phyloP scores from a whole-genome alignment of 306 rosid genomes.

The Cicer cuneatum region DNA sequence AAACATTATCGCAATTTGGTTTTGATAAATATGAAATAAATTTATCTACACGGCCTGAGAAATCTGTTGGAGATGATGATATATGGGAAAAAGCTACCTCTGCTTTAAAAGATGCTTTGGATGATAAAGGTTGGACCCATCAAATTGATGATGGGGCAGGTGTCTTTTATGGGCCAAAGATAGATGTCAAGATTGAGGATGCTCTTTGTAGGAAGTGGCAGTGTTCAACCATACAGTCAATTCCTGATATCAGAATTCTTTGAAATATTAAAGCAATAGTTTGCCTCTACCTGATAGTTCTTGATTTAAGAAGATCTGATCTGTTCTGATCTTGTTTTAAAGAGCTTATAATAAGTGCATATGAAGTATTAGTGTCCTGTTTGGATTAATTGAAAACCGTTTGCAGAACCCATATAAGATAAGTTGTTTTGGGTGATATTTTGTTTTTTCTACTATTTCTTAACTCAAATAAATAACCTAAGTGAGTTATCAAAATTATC shows the following conservation, averaged over 20 bases:
- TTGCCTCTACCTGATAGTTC: slow-evolving; percentile 5
- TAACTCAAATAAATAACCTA: neutral
- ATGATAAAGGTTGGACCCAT: slow-evolving; percentile 92
- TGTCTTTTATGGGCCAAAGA: slow-evolving; percentile 98
- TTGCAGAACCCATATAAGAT: neutral
- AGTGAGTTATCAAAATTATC: neutral
- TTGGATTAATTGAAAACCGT: neutral
- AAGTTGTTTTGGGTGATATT: neutral
- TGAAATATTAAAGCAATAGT: slow-evolving; percentile 18
- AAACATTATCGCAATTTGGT: slow-evolving; percentile 80
- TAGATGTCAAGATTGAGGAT: slow-evolving; percentile 97
- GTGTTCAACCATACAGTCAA: slow-evolving; percentile 96
- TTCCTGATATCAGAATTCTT: slow-evolving; percentile 39
- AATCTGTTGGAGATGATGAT: slow-evolving; percentile 83
- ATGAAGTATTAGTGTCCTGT: slow-evolving; percentile 5
- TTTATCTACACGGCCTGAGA: slow-evolving; percentile 94
- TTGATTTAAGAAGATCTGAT: neutral
- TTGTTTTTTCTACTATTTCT: neutral
- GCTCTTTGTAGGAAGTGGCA: slow-evolving; percentile 99
- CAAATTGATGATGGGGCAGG: slow-evolving; percentile 96
- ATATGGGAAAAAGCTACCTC: slow-evolving; percentile 90
- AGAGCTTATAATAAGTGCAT: slow-evolving; percentile 12
- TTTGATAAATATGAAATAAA: slow-evolving; percentile 89
- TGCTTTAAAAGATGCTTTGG: slow-evolving; percentile 89
- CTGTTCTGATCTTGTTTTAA: slow-evolving; percentile 22